Conservation (phyloP, 2,329 filamentous ascomycete genomes). For the Beauveria pseudobassiana region DNA sequence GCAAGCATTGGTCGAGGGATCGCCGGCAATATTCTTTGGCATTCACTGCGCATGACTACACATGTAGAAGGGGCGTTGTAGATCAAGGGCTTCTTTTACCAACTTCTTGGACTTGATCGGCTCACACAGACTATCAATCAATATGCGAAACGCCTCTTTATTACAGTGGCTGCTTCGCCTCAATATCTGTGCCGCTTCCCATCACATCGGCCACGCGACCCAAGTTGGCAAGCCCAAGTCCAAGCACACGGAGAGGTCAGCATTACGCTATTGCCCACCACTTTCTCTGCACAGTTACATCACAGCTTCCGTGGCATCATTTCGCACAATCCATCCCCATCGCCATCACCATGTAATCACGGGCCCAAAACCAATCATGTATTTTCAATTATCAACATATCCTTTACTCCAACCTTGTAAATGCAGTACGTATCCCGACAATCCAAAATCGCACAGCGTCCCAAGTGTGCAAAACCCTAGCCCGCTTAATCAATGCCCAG, state of each 20-base stretch:
- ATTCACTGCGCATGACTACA: background rate
- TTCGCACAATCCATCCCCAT: too few relatives aligned
- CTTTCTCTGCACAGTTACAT: constrained; percentile 4
- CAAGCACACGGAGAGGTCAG: constrained; percentile 1
- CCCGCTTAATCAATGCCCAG: constrained; percentile 5
- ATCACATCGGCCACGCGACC: background rate
- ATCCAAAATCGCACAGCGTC: constrained; percentile 7
- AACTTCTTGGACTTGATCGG: background rate
- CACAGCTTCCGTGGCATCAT: background rate
- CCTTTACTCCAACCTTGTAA: constrained; percentile 6
- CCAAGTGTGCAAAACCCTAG: background rate
- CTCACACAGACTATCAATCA: background rate
- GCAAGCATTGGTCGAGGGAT: too few relatives aligned
- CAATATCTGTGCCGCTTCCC: background rate
- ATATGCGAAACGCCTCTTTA: background rate
- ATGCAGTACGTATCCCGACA: constrained; percentile 2
- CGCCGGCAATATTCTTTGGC: too few relatives aligned
- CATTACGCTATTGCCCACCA: background rate
- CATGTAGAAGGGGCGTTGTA: background rate
- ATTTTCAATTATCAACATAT: constrained; percentile 7
- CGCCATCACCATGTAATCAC: background rate
- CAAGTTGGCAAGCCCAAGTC: background rate
- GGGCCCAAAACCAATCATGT: background rate
- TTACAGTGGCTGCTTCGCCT: background rate
- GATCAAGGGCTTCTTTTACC: background rate